A percentile compares a stretch with the other conserved stretches of the same genome.
phyloP scores from a whole-genome alignment of 2,329 filamentous ascomycete genomes.

The Cladophialophora carrionii region DNA sequence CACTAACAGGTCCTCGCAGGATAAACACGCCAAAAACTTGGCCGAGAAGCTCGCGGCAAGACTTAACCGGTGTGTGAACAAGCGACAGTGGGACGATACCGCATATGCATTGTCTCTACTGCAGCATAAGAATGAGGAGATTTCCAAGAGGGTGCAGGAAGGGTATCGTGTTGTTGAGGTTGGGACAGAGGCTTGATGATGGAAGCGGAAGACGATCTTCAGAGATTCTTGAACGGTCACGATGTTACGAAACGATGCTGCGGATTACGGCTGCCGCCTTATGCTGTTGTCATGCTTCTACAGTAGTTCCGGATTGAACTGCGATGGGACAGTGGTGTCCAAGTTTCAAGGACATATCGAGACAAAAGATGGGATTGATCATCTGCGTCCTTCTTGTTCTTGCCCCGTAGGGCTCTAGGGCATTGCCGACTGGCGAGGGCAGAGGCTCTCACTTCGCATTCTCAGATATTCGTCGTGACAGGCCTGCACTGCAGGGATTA shows the following conservation, averaged over 20 bases:
- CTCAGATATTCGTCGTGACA: neutral
- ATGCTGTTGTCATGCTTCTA: neutral
- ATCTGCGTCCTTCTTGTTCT: neutral
- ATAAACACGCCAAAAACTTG: constrained; percentile 95
- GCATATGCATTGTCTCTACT: constrained; percentile 86
- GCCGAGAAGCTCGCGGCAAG: constrained; percentile 89
- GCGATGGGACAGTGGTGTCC: neutral
- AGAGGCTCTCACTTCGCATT: neutral
- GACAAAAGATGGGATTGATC: neutral
- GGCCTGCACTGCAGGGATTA: neutral
- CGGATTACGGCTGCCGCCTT: neutral
- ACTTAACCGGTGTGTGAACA: constrained; percentile 81
- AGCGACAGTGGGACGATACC: constrained; percentile 97
- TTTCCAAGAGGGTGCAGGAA: constrained; percentile 48
- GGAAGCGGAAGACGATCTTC: neutral
- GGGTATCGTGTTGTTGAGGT: constrained; percentile 68
- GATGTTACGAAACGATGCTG: neutral
- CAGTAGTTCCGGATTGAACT: neutral
- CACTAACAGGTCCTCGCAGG: constrained; percentile 56
- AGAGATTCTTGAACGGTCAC: neutral
- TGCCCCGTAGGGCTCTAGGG: too few relatives aligned
- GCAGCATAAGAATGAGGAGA: constrained; percentile 66
- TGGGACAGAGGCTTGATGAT: constrained; percentile 59
- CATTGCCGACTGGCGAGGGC: too few relatives aligned
- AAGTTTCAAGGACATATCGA: too few relatives aligned